A percentile compares a stretch with the other conserved stretches of the same genome.
phyloP scores from a whole-genome alignment of 176 grass and related monocot genomes.

The Alopecurus myosuroides region DNA sequence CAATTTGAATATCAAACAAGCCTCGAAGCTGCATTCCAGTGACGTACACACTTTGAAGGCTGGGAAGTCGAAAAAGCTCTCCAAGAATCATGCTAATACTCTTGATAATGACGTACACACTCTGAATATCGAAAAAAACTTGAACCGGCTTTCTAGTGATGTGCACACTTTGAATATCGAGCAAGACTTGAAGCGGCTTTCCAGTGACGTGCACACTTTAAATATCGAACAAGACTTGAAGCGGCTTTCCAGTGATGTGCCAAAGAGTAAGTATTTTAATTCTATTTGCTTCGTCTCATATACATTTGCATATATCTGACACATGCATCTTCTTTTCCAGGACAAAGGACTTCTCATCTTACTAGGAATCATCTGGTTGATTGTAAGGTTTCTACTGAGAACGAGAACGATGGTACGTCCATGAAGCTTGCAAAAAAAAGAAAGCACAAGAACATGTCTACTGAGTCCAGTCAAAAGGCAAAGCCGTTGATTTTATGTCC shows the following conservation, averaged over 20 bases:
- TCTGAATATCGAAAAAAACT: conserved; percentile 27
- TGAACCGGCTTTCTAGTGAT: conserved; percentile 32
- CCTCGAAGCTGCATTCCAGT: conserved; percentile 23
- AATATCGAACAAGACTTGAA: conserved; percentile 39
- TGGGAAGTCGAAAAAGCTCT: conserved; percentile 7
- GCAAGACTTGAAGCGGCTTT: conserved; percentile 31
- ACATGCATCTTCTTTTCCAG: conserved; percentile 29
- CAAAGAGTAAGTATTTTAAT: conserved; percentile 58
- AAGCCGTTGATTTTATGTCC: conserved; percentile 56
- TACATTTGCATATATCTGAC: conserved; percentile 15
- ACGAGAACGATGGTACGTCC: conserved; percentile 1
- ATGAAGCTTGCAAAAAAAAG: conserved; percentile 44
- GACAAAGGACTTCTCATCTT: conserved; percentile 41
- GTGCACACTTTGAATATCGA: conserved; percentile 24
- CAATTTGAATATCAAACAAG: conserved; percentile 16
- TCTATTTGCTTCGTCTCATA: background rate
- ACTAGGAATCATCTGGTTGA: conserved; percentile 48
- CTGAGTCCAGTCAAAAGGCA: conserved; percentile 30
- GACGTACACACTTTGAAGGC: conserved; percentile 2
- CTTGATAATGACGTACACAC: background rate
- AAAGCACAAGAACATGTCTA: conserved; percentile 39
- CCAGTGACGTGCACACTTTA: conserved; percentile 24
- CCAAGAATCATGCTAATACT: conserved; percentile 16
- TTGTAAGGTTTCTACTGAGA: conserved; percentile 16
- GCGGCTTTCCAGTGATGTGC: conserved; percentile 31